Conservation (phyloP, 75 land plant species). For the Cupressus sempervirens region DNA sequence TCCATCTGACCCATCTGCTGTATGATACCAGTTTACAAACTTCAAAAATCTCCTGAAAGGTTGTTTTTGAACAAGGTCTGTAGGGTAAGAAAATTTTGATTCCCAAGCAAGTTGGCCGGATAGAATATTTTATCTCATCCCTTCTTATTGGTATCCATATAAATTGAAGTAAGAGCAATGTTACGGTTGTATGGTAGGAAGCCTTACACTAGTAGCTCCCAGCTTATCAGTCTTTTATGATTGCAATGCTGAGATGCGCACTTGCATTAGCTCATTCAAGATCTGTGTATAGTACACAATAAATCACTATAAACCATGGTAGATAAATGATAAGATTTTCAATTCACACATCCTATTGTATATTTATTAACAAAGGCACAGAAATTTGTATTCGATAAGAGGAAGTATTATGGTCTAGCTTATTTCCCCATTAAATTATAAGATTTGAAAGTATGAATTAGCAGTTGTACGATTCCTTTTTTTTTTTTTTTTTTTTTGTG, state of each 20-base stretch:
- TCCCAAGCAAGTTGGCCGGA: background rate
- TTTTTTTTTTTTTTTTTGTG: background rate
- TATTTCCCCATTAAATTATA: background rate
- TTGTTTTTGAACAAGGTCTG: background rate
- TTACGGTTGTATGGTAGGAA: background rate
- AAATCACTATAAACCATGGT: background rate
- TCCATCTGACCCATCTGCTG: background rate
- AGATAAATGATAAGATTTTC: background rate
- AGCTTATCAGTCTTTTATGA: background rate
- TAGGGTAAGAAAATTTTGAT: conserved; percentile 13
- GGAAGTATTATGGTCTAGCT: background rate
- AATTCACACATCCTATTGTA: background rate
- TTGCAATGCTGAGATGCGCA: background rate
- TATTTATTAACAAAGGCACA: background rate
- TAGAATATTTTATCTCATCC: background rate
- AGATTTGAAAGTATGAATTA: background rate
- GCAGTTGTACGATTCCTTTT: background rate
- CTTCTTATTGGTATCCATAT: background rate
- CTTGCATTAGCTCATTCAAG: background rate
- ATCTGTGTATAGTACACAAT: conserved; percentile 3
- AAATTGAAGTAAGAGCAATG: background rate
- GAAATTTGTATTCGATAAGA: background rate
- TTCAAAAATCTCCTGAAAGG: conserved; percentile 11
- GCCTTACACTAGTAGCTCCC: background rate
- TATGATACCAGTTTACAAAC: background rate